Percentiles rank a stretch among this genome's conserved stretches.
Evolutionary conservation across 345 rosid genomes (phyloP).

Genomic region (Sapria himalayana): DNA sequence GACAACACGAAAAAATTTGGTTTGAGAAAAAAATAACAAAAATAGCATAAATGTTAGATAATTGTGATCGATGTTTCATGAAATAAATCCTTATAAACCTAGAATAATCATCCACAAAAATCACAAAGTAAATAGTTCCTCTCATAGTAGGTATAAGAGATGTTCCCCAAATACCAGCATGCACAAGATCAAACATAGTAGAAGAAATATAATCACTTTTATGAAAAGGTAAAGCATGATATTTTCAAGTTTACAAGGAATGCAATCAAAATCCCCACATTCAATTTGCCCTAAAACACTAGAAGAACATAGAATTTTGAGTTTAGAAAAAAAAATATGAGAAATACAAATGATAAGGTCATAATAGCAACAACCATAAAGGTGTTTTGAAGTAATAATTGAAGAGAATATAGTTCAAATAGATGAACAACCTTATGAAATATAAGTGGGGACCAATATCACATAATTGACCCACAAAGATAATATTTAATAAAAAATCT

Average conservation of each 20-base stretch:
- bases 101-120: no score
- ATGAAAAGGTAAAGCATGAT: conserved; percentile 5
- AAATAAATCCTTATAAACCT: no score
- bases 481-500: neutral
- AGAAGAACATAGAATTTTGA: neutral
- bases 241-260: neutral
- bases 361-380: neutral
- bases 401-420: neutral
- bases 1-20: no score
- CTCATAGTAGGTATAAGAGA: no score
- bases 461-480: neutral
- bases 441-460: neutral
- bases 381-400: neutral
- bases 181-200: no score
- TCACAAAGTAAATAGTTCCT: no score
- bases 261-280: neutral
- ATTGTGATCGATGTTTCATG: no score
- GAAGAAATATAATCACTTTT: no score
- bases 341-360: neutral
- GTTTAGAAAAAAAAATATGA: neutral
- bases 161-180: no score
- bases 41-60: no score
- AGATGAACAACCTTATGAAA: neutral
- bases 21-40: no score
- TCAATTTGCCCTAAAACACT: neutral